These are phyloP conservation scores for Acer campestre DNA, from an alignment of 345 rosid genomes.

Conservation along the genomic window DNA sequence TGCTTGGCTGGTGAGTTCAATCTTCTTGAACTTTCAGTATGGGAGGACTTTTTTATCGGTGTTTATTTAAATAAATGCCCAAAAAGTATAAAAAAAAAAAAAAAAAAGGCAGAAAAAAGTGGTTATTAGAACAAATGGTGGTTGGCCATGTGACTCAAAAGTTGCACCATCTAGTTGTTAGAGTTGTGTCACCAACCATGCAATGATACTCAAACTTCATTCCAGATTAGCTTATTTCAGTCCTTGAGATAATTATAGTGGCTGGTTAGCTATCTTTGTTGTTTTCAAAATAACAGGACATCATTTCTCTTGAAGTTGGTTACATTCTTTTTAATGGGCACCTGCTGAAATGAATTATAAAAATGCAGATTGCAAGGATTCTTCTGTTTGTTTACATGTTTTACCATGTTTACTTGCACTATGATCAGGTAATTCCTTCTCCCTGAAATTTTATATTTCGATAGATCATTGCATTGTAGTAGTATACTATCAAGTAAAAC, in stretches of 20 bases:
- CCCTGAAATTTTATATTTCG: background rate
- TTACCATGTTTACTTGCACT: conserved; percentile 70
- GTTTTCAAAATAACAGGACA: conserved; percentile 5
- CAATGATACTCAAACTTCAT: background rate
- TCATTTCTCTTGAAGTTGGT: conserved; percentile 1
- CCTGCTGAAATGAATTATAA: conserved; percentile 17
- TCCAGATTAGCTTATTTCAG: background rate
- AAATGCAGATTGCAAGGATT: conserved; percentile 78
- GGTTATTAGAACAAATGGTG: background rate
- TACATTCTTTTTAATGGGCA: background rate
- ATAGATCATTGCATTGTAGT: background rate
- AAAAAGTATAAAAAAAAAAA: background rate
- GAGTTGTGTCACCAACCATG: background rate
- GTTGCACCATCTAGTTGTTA: background rate
- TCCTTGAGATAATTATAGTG: background rate
- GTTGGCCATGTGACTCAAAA: background rate
- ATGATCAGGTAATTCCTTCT: conserved; percentile 59
- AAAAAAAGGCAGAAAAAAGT: background rate
- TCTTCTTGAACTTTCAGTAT: conserved; percentile 10
- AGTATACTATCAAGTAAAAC: background rate
- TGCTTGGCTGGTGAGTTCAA: conserved; percentile 76
- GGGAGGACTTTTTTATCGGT: background rate
- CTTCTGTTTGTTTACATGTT: conserved; percentile 74
- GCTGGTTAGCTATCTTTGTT: background rate
- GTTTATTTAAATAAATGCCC: background rate